phyloP scores from a whole-genome alignment of 2,329 filamentous ascomycete species.

The Fonsecaea monophora region DNA sequence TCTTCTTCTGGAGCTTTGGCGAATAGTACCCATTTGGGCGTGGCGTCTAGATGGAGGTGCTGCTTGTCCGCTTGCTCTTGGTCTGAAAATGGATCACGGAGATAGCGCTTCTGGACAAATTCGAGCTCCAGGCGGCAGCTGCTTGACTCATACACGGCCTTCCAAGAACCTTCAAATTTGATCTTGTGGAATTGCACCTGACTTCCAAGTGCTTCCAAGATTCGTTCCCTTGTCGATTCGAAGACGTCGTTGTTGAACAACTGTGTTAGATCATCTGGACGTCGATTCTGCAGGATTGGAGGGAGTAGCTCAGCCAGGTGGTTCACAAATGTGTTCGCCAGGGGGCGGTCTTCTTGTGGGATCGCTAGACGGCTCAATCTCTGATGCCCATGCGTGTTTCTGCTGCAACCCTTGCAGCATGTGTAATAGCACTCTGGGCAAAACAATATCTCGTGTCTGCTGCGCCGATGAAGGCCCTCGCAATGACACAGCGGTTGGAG shows the following conservation, averaged over 20 bases:
- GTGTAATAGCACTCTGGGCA: conserved; percentile 35
- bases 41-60: conserved; percentile 39
- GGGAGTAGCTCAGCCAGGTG: conserved; percentile 14
- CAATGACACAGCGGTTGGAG: conserved; percentile 61
- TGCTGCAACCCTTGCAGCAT: conserved; percentile 30
- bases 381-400: conserved; percentile 24
- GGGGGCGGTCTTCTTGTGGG: background rate
- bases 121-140: conserved; percentile 30
- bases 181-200: conserved; percentile 46
- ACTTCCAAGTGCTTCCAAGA: conserved; percentile 43
- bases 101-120: conserved; percentile 18
- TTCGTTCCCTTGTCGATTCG: conserved; percentile 33
- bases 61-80: background rate
- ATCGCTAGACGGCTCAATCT: conserved; percentile 10
- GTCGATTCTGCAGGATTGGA: conserved; percentile 11
- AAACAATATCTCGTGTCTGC: conserved; percentile 39
- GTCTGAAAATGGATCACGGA: background rate
- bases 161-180: conserved; percentile 51
- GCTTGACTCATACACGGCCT: conserved; percentile 47
- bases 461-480: conserved; percentile 57
- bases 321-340: conserved; percentile 17
- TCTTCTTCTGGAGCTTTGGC: conserved; percentile 50
- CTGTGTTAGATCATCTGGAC: background rate
- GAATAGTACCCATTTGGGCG: conserved; percentile 56
- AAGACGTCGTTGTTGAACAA: background rate